These are phyloP conservation scores for Pelagomonas calceolata DNA, from an alignment of 108 stramenopile genomes.

Conservation along the genomic window DNA sequence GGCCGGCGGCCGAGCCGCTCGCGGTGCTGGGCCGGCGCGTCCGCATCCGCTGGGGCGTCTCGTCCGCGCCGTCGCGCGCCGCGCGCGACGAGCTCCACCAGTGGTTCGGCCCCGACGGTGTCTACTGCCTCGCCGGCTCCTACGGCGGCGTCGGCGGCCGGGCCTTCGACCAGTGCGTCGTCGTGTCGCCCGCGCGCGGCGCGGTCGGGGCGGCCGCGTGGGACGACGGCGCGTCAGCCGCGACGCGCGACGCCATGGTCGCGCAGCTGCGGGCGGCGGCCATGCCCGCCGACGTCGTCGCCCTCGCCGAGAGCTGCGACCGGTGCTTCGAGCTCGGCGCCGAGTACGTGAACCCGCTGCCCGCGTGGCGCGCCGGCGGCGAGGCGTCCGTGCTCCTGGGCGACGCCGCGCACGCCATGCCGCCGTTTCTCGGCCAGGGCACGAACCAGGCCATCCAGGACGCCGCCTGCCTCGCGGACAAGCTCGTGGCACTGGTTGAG, in stretches of 20 bases:
- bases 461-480: constrained; percentile 15
- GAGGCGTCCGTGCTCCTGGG: constrained; percentile 53
- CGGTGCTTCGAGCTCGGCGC: background rate
- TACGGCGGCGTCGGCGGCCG: background rate
- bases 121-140: background rate
- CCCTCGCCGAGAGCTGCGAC: background rate
- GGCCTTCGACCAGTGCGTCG: background rate
- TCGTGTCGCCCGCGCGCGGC: background rate
- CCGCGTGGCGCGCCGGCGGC: background rate
- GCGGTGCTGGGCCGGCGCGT: background rate
- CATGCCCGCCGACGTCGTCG: background rate
- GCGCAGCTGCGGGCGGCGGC: background rate
- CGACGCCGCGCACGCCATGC: constrained; percentile 89
- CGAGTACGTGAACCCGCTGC: background rate
- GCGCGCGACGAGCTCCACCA: background rate
- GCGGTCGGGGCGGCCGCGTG: too few relatives aligned
- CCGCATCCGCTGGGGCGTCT: background rate
- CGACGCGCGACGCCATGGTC: too few relatives aligned
- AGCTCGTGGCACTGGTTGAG: background rate
- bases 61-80: background rate
- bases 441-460: constrained; percentile 91
- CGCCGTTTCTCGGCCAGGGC: constrained; percentile 91
- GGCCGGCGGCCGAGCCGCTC: background rate
- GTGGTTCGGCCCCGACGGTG: background rate
- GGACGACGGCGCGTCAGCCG: too few relatives aligned